Conservation (phyloP, 129 eudicot species). For the Ambrosia artemisiifolia region DNA sequence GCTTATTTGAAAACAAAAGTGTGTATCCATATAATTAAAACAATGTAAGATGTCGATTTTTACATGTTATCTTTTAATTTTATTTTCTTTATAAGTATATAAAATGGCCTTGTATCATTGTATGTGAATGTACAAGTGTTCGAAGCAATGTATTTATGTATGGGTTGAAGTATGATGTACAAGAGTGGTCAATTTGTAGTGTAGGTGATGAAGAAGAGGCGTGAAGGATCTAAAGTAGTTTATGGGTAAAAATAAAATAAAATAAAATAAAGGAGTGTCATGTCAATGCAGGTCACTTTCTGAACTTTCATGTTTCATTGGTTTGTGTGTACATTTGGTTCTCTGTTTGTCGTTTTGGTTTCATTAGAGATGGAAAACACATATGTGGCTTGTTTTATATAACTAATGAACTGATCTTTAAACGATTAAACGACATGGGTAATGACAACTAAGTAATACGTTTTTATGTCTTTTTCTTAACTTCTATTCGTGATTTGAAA, state of each 20-base stretch:
- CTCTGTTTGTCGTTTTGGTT: slow-evolving; percentile 12
- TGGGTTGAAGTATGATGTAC: slow-evolving; percentile 10
- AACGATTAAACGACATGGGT: neutral
- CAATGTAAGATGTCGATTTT: too few relatives aligned
- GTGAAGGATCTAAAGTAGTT: slow-evolving; percentile 36
- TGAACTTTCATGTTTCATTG: slow-evolving; percentile 14
- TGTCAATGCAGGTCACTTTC: slow-evolving; percentile 20
- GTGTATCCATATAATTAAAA: too few relatives aligned
- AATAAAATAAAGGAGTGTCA: slow-evolving; percentile 18
- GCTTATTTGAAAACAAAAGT: too few relatives aligned
- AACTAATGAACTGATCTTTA: neutral
- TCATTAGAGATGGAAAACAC: slow-evolving; percentile 2
- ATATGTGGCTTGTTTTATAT: slow-evolving; percentile 9
- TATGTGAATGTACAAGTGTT: slow-evolving; percentile 21
- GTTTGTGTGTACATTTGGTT: slow-evolving; percentile 22
- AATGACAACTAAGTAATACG: neutral
- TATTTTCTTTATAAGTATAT: too few relatives aligned
- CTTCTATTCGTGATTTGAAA: too few relatives aligned
- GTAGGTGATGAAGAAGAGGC: slow-evolving; percentile 38
- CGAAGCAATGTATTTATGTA: neutral
- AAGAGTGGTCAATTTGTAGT: slow-evolving; percentile 19
- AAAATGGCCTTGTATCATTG: neutral
- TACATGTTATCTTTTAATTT: too few relatives aligned
- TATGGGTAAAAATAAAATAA: slow-evolving; percentile 26
- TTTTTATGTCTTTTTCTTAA: neutral